Conservation (phyloP, 2,329 filamentous ascomycete genomes). For the Fusarium abutilonis region DNA sequence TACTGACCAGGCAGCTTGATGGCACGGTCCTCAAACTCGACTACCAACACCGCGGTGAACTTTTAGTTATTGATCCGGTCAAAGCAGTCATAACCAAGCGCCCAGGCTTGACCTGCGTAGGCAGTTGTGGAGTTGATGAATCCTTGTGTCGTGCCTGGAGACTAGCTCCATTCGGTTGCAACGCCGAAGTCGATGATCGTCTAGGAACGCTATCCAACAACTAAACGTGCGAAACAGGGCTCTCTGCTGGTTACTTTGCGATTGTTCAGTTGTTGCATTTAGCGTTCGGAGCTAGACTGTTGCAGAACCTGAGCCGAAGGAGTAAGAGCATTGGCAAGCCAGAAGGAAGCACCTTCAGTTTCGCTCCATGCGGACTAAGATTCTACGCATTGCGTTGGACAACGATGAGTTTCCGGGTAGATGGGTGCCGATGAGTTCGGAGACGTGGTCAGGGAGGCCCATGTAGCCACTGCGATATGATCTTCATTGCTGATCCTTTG, state of each 20-base stretch:
- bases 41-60: conserved; percentile 1
- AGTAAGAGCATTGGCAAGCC: conserved; percentile 1
- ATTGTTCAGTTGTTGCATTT: background rate
- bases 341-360: background rate
- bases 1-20: background rate
- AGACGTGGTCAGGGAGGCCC: conserved; percentile 2
- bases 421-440: conserved; percentile 14
- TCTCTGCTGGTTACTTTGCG: background rate
- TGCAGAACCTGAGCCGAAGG: background rate
- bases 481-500: conserved; percentile 25
- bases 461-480: conserved; percentile 13
- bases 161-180: conserved; percentile 37
- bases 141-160: conserved; percentile 11
- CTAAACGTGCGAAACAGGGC: background rate
- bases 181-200: conserved; percentile 35
- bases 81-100: conserved; percentile 4
- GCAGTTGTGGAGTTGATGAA: conserved; percentile 21
- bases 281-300: background rate
- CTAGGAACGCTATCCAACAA: conserved; percentile 5
- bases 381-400: conserved; percentile 8
- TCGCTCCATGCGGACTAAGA: background rate
- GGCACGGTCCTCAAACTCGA: conserved; percentile 13
- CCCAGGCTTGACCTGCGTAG: conserved; percentile 29
- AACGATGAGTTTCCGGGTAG: conserved; percentile 1
- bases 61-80: conserved; percentile 19